Conservation (phyloP, 2,329 filamentous ascomycete genomes). For the Fusarium sp. region DNA sequence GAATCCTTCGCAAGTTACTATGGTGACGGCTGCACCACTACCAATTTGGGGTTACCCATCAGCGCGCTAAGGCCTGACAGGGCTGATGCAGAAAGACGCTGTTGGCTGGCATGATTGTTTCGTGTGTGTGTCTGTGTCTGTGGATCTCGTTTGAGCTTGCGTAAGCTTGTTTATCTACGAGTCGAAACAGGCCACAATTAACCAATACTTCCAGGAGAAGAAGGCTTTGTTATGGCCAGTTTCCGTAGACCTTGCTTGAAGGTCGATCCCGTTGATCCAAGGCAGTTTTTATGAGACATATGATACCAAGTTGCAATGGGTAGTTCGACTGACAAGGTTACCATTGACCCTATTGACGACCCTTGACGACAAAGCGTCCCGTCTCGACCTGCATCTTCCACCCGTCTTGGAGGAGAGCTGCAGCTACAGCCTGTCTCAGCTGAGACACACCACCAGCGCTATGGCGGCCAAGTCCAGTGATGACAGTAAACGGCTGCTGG, state of each 20-base stretch:
- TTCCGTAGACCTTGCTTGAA: neutral
- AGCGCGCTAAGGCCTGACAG: constrained; percentile 1
- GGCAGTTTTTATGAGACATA: neutral
- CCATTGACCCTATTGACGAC: constrained; percentile 54
- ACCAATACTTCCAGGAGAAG: neutral
- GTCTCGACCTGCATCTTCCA: constrained; percentile 83
- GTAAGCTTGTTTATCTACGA: constrained; percentile 27
- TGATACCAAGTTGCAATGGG: neutral
- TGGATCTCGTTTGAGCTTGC: constrained; percentile 27
- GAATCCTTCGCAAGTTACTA: constrained; percentile 23
- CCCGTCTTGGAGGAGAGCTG: constrained; percentile 78
- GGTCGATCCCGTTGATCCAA: neutral
- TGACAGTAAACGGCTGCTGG: constrained; percentile 72
- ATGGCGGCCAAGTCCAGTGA: constrained; percentile 85
- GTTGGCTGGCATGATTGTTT: constrained; percentile 16
- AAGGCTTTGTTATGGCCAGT: neutral
- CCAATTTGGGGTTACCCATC: neutral
- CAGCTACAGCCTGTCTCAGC: constrained; percentile 82
- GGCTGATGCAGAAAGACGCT: neutral
- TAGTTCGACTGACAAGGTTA: neutral
- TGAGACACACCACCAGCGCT: constrained; percentile 79
- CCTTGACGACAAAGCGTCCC: constrained; percentile 77
- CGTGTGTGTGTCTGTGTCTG: constrained; percentile 10
- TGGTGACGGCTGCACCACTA: constrained; percentile 10
- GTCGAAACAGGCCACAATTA: constrained; percentile 1